Evolutionary conservation across 139 green algal genomes (phyloP), one percentile per base, ranked within the genome.

Genomic region (Chlorella sp.): DNA sequence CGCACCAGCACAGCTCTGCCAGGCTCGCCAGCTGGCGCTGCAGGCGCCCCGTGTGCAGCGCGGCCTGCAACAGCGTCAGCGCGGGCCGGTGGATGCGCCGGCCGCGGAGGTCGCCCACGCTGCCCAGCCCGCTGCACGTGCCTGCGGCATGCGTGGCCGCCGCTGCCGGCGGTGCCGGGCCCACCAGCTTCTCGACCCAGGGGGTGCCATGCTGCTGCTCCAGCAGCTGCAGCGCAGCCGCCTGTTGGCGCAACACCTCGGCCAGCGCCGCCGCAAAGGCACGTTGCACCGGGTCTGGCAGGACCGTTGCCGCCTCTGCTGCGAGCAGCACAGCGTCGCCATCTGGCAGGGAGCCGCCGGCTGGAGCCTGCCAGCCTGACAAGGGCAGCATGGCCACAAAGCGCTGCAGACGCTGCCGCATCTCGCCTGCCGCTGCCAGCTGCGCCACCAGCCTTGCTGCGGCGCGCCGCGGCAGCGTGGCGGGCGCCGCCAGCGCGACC

Each of bases 1-100:
- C 40, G 72, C 72, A 78, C 72, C 72, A 78, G 45, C 72, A 78
- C 11, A 78, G 72, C 23, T 53, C 72, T 41, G 72, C 72, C 46
- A 78, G 46, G 35, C 42, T 23, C 36, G 15, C 43, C 58, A 78
- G 72, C 61, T 78, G 72, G 27, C n/a, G 15, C 72, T 71, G 72
- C 31, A 78, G 61, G 25, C 72, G 33, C 11, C 72, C 58, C 8
- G 45, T 72, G 46, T 78, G 63, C 2, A 79, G 63, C 38, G 50
- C 48, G 0, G 73, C 63, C 15, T 79, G 73, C 46, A 79, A 29
- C 38, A 79, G 73, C 12, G 63, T 67, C 2, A 56, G 73, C 12
- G 40, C 48, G 33, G 38, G 46, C 63, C 62, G 19, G 41, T 67
- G 53, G 23, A 73, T 51, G 25, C 41, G 48, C 8, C 23, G 23